Evolutionary conservation across 2,329 filamentous ascomycete species (phyloP).

Genomic region (Sordariomycetes sp.): DNA sequence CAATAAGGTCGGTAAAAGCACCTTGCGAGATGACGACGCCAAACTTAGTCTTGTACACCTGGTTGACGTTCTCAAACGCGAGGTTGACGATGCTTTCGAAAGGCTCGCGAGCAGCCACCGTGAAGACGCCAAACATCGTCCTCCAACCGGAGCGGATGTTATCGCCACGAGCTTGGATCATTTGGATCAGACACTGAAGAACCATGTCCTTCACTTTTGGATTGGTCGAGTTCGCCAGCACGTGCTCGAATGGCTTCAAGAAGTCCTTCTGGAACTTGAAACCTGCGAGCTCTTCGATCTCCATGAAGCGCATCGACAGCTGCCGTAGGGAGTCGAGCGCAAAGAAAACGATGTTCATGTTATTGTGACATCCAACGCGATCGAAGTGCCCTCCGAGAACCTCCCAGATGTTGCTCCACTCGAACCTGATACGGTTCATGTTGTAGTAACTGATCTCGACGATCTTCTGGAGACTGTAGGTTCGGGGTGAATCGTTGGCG

Average conservation of each 20-base stretch:
- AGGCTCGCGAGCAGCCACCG: slow-evolving; percentile 84
- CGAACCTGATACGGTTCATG: slow-evolving; percentile 95
- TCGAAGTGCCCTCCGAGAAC: slow-evolving; percentile 99
- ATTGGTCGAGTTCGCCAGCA: slow-evolving; percentile 86
- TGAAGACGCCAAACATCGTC: slow-evolving; percentile 99
- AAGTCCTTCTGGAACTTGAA: slow-evolving; percentile 99
- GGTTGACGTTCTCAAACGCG: slow-evolving; percentile 91
- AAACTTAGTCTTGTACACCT: slow-evolving; percentile 92
- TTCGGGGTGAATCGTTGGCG: slow-evolving; percentile 88
- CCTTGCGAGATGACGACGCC: slow-evolving; percentile 94
- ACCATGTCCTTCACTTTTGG: slow-evolving; percentile 97
- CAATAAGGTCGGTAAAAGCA: slow-evolving; percentile 90
- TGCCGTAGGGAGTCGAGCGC: slow-evolving; percentile 92
- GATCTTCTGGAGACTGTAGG: slow-evolving; percentile 94
- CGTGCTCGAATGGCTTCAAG: slow-evolving; percentile 94
- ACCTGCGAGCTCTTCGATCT: slow-evolving; percentile 91
- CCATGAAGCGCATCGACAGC: slow-evolving; percentile 97
- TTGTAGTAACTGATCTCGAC: slow-evolving; percentile 99
- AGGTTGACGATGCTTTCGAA: slow-evolving; percentile 95
- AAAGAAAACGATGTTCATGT: slow-evolving; percentile 96
- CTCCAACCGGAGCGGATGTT: slow-evolving; percentile 98
- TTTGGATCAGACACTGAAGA: slow-evolving; percentile 89
- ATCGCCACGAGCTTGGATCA: slow-evolving; percentile 94
- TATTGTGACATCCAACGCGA: slow-evolving; percentile 90
- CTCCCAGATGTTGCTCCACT: slow-evolving; percentile 97